Base-by-base conservation (phyloP, 208 protist species). In the Acanthamoeba triangularis region DNA sequence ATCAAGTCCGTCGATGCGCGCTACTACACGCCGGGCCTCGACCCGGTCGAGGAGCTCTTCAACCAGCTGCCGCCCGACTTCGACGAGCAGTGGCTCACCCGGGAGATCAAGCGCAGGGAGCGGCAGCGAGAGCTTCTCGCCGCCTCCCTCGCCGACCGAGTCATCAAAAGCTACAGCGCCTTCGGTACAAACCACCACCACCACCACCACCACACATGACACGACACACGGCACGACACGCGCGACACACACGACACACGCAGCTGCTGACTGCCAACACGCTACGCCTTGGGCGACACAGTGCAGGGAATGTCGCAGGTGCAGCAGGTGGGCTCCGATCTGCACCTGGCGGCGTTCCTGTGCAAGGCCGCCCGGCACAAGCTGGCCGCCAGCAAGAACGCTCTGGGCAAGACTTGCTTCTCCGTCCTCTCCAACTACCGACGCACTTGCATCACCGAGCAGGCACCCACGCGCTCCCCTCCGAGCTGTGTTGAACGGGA, bases 291-390 rank as follows among this genome's bases (percentile, higher is more conserved):
- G 13, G 1, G 0, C 49, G 1, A 1, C 13, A 8, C 69, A 88
- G 80, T 88, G 6, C 80, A 88, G 52, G 80, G 80, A 18, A 88
- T 88, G 80, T 33, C 41, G 20, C 80, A 88, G 47, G 52, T 88
- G 52, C 80, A 88, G 80, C 80, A 88, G 41, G 47, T 88, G 28
- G 80, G 80, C 13, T 88, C 52, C 20, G 80, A 88, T 37, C 80
- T 88, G 13, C 80, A 88, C 80, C 28, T 88, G 80, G 52, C 80
- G 47, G 80, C 80, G 20, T 88, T 88, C n/a, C 80, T 88, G 41
- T 88, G 80, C 80, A 88, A 88, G 80, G 52, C 41, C 41, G 80
- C 80, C 16, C 14, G 80, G 52, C 80, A 59, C 47, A 52, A 88
- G 80, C 33, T 88, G 80, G 80, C 80, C 23, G 20, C 47, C 16